Evolutionary conservation across 169 alveolate genomes (phyloP), one percentile per base, ranked within the genome.

Genomic region (Plasmodium malariae): DNA sequence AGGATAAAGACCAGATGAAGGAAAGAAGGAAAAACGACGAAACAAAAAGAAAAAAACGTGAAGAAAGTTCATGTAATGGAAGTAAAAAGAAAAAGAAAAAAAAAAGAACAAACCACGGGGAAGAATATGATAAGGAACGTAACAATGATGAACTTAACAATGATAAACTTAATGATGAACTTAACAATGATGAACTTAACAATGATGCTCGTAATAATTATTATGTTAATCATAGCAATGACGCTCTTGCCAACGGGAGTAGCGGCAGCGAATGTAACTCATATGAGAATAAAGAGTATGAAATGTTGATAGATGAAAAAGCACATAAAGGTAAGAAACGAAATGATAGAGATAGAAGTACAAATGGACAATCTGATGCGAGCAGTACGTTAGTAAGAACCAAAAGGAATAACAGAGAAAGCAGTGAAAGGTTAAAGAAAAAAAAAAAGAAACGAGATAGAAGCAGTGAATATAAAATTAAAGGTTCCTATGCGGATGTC

Each of bases 401-500:
- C n/a, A 57, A 21, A 24, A 57, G 28, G 30, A 57, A 21, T 5
- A 5, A 57, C 17, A 19, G 24, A 17, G 34, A 24, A 57, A 24
- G 43, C 2, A 57, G 32, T 36, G 86, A 71, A 71, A 54, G 68
- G 11, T 24, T 63, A 3, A 54, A 54, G 34, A 59, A 54, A 4
- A 6, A 28, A 55, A 7, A 11, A 65, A 34, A 34, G 43, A 62
- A 51, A 21, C n/a, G 89, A 11, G 59, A 63, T 59, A 26, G 37
- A 12, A 78, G 78, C 24, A 26, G 24, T 19, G 76, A 78, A 49
- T 36, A 63, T 30, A 78, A 68, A 63, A 28, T 78, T 40, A 62
- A 34, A n/a, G 78, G 70, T 12, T 0, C 74, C 12, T 68, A 63
- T 63, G 45, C 43, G 6, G 45, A 78, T 78, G 69, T 78, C 1